Base-by-base conservation (phyloP, 2,329 filamentous ascomycete genomes). In the Verticillium nonalfalfae region DNA sequence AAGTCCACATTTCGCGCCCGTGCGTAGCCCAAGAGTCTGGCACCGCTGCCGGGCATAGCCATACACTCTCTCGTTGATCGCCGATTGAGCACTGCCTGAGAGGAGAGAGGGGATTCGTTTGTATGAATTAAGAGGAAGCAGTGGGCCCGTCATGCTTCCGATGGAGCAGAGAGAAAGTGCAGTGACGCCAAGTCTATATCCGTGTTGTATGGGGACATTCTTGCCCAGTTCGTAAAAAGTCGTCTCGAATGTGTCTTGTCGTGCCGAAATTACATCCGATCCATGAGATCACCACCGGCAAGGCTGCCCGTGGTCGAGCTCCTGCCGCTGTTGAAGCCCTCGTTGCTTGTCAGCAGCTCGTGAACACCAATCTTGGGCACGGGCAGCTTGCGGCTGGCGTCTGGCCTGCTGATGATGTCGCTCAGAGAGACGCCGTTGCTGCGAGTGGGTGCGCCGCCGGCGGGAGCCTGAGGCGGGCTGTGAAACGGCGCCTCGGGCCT, bases 321-420 rank as follows among this genome's bases (percentile, higher is more conserved):
- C 67, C 88, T 87, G 60, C 90, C 90, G 64, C 90, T 93, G 57
- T 84, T 88, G 64, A 86, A 90, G 57, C 85, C 85, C 31, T 82
- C 80, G 57, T 79, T 83, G 1, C 86, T 82, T 64, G 89, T 89
- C 62, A 96, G 79, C 61, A 97, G 82, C 69, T 97, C 94, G 68
- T 94, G 90, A 5, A 96, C 89, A 90, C 90, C 54, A 96, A 93
- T 85, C 76, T 94, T 91, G 6, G 93, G 93, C 15, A 97, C 90
- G 0, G 94, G 94, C 18, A 98, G 81, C 76, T 98, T 98, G 68
- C 94, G 83, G 31, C 90, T 89, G 40, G 92, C 92, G 66, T 97
- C 93, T 1, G 92, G 85, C 67, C 90, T 89, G 71, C 90, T 92
- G 79, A 98, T 95, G 71, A 98, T 98, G 73, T 98, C 94, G 62